phyloP scores from a whole-genome alignment of 257 asterid genomes.

The Petunia axillaris region DNA sequence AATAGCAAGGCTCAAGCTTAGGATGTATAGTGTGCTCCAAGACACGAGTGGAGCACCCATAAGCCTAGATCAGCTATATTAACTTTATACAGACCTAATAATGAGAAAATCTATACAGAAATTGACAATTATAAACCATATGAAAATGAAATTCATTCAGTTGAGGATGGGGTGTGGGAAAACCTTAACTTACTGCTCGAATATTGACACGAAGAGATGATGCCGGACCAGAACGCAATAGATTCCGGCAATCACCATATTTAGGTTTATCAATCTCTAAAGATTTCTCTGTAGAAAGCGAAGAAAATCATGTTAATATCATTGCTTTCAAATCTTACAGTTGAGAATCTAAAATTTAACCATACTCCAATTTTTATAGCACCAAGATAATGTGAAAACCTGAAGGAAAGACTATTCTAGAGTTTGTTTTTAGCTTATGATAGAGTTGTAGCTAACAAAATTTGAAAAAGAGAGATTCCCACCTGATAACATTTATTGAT shows the following conservation, averaged over 20 bases:
- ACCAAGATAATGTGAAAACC: background rate
- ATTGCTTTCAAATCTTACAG: slow-evolving; percentile 3
- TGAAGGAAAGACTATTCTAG: background rate
- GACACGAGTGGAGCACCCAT: background rate
- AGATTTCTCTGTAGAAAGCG: slow-evolving; percentile 51
- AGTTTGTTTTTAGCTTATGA: too few species aligned
- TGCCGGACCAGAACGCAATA: slow-evolving; percentile 94
- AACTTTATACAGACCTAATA: background rate
- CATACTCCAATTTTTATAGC: background rate
- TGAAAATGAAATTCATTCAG: slow-evolving; percentile 3
- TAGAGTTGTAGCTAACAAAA: too few species aligned
- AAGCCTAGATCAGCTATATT: slow-evolving; percentile 7
- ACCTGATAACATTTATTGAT: too few species aligned
- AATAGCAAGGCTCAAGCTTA: background rate
- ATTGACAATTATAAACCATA: slow-evolving; percentile 3
- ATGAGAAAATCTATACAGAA: slow-evolving; percentile 3
- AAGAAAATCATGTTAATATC: slow-evolving; percentile 27
- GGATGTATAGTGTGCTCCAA: background rate
- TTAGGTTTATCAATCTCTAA: slow-evolving; percentile 70
- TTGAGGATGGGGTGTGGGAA: background rate
- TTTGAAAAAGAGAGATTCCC: too few species aligned
- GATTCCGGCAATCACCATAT: slow-evolving; percentile 77
- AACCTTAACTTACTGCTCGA: slow-evolving; percentile 80
- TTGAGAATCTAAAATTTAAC: background rate
- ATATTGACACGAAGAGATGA: slow-evolving; percentile 86